These are phyloP conservation scores for Phlebopus sp. DNA, from an alignment of 1,284 basidiomycete species.

Conservation along the genomic window DNA sequence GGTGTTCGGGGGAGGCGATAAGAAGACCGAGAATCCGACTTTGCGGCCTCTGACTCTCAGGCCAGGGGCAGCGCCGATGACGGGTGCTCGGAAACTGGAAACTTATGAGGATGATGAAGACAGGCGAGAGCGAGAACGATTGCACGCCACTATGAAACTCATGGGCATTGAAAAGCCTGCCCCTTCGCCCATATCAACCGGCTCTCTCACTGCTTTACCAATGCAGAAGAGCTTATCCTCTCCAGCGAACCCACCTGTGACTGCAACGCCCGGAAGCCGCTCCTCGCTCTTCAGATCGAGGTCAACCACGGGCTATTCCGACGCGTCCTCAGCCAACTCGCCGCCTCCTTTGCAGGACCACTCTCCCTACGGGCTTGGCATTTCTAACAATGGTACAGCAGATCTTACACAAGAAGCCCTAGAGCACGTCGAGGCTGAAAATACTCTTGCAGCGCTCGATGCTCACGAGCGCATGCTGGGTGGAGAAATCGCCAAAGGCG, in stretches of 20 bases:
- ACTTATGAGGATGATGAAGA: slow-evolving; percentile 86
- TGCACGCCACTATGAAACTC: slow-evolving; percentile 86
- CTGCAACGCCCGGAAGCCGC: slow-evolving; percentile 41
- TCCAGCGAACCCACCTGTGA: slow-evolving; percentile 33
- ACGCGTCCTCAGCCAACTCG: slow-evolving; percentile 48
- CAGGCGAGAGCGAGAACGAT: slow-evolving; percentile 74
- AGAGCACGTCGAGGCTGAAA: slow-evolving; percentile 73
- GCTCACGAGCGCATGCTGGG: slow-evolving; percentile 70
- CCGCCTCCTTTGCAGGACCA: slow-evolving; percentile 36
- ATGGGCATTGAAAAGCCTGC: slow-evolving; percentile 79
- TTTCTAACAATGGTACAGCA: slow-evolving; percentile 34
- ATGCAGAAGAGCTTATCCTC: slow-evolving; percentile 44
- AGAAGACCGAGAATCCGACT: slow-evolving; percentile 55
- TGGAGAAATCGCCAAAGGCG: slow-evolving; percentile 72
- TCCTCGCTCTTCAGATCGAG: slow-evolving; percentile 69
- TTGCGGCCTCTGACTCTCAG: slow-evolving; percentile 73
- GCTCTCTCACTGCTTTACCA: slow-evolving; percentile 31
- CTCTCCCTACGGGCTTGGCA: slow-evolving; percentile 37
- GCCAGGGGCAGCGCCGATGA: slow-evolving; percentile 52
- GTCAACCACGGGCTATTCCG: slow-evolving; percentile 43
- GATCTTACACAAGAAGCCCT: slow-evolving; percentile 71
- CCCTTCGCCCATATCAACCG: slow-evolving; percentile 29
- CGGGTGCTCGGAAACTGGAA: slow-evolving; percentile 69
- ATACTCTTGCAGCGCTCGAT: slow-evolving; percentile 68
- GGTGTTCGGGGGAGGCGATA: slow-evolving; percentile 59